Percentiles rank a stretch among this genome's conserved stretches.
phyloP scores from a whole-genome alignment of 2,329 filamentous ascomycete genomes.

The Aspergillus niger region DNA sequence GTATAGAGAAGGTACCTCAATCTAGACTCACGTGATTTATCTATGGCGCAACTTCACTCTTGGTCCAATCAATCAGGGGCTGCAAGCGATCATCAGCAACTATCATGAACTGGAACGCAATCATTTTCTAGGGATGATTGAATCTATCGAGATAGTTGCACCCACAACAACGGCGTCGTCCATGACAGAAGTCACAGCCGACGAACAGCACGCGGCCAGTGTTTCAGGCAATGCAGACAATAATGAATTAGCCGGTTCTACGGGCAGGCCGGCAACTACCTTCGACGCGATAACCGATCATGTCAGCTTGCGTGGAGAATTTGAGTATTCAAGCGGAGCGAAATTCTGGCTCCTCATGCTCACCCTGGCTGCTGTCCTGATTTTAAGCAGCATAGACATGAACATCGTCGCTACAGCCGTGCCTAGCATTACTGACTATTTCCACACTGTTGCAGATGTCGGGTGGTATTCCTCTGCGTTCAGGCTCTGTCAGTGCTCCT shows the following conservation, averaged over 20 bases:
- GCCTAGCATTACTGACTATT: constrained; percentile 33
- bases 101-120: too few species aligned
- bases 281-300: not conserved
- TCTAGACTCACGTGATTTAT: too few species aligned
- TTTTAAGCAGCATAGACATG: constrained; percentile 32
- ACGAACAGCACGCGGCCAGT: not conserved
- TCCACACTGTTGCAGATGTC: constrained; percentile 30
- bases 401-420: constrained; percentile 39
- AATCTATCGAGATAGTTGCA: not conserved
- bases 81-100: too few species aligned
- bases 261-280: not conserved
- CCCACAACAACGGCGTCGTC: not conserved
- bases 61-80: too few species aligned
- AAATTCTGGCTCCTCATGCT: constrained; percentile 24
- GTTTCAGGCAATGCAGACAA: not conserved
- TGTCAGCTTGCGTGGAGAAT: not conserved
- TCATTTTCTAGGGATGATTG: too few species aligned
- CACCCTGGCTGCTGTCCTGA: constrained; percentile 28
- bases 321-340: constrained; percentile 17
- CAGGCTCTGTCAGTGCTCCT: constrained; percentile 24
- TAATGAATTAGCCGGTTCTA: not conserved
- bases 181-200: not conserved
- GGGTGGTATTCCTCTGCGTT: constrained; percentile 34
- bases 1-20: too few species aligned
- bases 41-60: too few species aligned